Conservation (phyloP, 2,329 filamentous ascomycete genomes). For the Ophiostoma montium region DNA sequence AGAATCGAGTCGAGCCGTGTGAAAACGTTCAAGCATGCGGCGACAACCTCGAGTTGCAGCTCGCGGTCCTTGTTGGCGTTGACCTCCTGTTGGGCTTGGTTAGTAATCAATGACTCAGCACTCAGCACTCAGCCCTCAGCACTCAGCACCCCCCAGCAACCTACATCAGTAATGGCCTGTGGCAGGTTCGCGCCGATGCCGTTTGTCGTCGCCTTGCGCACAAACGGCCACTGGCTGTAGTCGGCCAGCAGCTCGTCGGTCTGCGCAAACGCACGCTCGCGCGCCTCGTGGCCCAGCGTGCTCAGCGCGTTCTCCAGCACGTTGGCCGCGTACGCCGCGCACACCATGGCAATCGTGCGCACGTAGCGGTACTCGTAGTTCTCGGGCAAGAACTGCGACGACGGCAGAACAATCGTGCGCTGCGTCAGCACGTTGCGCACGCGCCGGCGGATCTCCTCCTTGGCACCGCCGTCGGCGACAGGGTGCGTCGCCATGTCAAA, state of each 20-base stretch:
- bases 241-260: slow-evolving; percentile 92
- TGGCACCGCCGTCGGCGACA: slow-evolving; percentile 88
- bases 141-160: slow-evolving; percentile 9
- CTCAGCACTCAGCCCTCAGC: not conserved
- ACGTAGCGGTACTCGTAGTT: slow-evolving; percentile 88
- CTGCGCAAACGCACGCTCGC: slow-evolving; percentile 90
- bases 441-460: slow-evolving; percentile 89
- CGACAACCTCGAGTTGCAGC: slow-evolving; percentile 90
- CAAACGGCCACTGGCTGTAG: slow-evolving; percentile 97
- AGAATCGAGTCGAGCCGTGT: slow-evolving; percentile 92
- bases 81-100: slow-evolving; percentile 43
- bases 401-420: slow-evolving; percentile 79
- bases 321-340: slow-evolving; percentile 93
- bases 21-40: slow-evolving; percentile 93
- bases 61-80: slow-evolving; percentile 83
- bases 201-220: slow-evolving; percentile 60
- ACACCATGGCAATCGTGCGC: slow-evolving; percentile 90
- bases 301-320: slow-evolving; percentile 96
- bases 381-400: slow-evolving; percentile 81
- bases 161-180: slow-evolving; percentile 64
- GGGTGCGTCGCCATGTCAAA: slow-evolving; percentile 99
- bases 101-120: too few species aligned
- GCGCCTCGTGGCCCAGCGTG: slow-evolving; percentile 81
- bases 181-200: slow-evolving; percentile 88
- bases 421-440: slow-evolving; percentile 87